phyloP scores from a whole-genome alignment of 768 basidiomycete species.

The Auricularia sp. region DNA sequence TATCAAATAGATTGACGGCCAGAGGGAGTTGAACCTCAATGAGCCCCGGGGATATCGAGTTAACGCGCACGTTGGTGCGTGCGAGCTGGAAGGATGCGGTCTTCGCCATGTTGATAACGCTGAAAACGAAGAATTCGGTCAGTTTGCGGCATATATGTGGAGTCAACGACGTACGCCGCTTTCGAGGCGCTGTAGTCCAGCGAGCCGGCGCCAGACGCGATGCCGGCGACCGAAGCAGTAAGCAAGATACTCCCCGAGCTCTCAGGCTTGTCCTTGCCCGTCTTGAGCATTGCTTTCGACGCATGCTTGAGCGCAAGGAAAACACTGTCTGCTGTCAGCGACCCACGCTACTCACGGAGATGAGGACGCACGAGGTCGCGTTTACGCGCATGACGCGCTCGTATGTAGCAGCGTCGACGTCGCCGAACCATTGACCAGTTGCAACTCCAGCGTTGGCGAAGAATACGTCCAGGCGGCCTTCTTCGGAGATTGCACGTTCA shows the following conservation, averaged over 20 bases:
- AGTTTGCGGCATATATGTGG: not conserved
- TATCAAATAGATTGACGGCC: not conserved
- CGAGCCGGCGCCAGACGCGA: slow-evolving; percentile 73
- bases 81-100: slow-evolving; percentile 73
- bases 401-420: slow-evolving; percentile 55
- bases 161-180: slow-evolving; percentile 57
- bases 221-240: slow-evolving; percentile 74
- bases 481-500: slow-evolving; percentile 62
- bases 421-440: slow-evolving; percentile 32
- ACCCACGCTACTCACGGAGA: not conserved
- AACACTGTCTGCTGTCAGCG: slow-evolving; percentile 39
- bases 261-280: slow-evolving; percentile 57
- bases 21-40: slow-evolving; percentile 42
- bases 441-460: slow-evolving; percentile 85
- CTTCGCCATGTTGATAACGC: slow-evolving; percentile 82
- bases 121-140: slow-evolving; percentile 19
- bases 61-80: slow-evolving; percentile 78
- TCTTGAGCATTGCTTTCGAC: slow-evolving; percentile 67
- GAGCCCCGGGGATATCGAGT: slow-evolving; percentile 82
- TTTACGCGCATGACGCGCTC: slow-evolving; percentile 76
- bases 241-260: slow-evolving; percentile 75
- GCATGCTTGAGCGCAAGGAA: slow-evolving; percentile 86
- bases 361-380: slow-evolving; percentile 38
- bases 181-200: slow-evolving; percentile 88
- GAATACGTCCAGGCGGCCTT: slow-evolving; percentile 85